Conservation (phyloP, 2,329 filamentous ascomycete species). For the Aspergillus sp. region DNA sequence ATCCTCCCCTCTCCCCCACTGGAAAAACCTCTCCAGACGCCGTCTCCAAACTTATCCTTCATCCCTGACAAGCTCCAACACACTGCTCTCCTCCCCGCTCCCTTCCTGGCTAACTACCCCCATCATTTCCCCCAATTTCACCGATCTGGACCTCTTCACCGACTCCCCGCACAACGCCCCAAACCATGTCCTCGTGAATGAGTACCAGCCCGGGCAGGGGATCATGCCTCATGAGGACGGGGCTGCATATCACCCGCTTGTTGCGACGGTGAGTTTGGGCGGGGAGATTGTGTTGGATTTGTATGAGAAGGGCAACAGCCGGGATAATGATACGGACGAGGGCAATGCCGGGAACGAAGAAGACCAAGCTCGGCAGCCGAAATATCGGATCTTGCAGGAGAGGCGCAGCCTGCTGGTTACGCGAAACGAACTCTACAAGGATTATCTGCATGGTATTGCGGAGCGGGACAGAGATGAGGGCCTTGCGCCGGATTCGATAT, state of each 20-base stretch:
- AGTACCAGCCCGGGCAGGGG: conserved; percentile 83
- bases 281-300: conserved; percentile 76
- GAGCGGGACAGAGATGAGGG: conserved; percentile 61
- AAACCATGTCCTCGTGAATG: conserved; percentile 93
- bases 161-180: conserved; percentile 71
- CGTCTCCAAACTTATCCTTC: conserved; percentile 90
- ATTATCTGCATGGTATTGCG: conserved; percentile 62
- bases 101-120: conserved; percentile 74
- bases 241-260: conserved; percentile 78
- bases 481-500: conserved; percentile 54
- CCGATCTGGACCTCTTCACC: conserved; percentile 52
- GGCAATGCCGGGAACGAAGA: conserved; percentile 7
- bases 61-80: conserved; percentile 71
- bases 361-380: conserved; percentile 22
- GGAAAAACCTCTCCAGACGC: conserved; percentile 85
- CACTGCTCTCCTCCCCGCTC: conserved; percentile 68
- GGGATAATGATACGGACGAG: conserved; percentile 9
- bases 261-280: conserved; percentile 87
- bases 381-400: conserved; percentile 74
- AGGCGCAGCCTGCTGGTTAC: conserved; percentile 69
- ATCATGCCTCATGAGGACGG: conserved; percentile 98
- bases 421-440: conserved; percentile 52
- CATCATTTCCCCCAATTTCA: conserved; percentile 58
- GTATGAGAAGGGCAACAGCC: conserved; percentile 54
- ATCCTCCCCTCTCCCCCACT: conserved; percentile 70